Conservation (phyloP, 371 early-diverging fungal species). For the Rhizopus arrhizus region DNA sequence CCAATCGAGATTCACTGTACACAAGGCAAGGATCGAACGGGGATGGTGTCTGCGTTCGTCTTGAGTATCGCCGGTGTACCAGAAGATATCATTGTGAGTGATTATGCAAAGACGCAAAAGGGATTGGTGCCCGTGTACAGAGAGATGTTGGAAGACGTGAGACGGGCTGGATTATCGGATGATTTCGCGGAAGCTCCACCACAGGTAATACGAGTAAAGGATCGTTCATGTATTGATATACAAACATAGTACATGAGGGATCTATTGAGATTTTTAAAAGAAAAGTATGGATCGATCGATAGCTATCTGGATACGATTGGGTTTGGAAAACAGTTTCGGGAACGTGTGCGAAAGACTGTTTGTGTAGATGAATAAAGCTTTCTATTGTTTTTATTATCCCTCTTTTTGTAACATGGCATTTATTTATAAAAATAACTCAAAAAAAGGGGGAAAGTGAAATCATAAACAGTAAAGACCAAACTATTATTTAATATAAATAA, state of each 20-base stretch:
- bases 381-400: background rate
- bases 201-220: conserved; percentile 29
- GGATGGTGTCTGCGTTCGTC: conserved; percentile 64
- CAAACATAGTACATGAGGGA: conserved; percentile 32
- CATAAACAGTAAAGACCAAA: too few species aligned
- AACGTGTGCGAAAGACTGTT: conserved; percentile 41
- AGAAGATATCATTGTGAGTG: conserved; percentile 60
- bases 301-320: conserved; percentile 40
- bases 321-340: conserved; percentile 31
- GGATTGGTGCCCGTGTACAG: conserved; percentile 50
- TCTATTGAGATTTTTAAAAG: conserved; percentile 29
- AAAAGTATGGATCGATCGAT: conserved; percentile 39
- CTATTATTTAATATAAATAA: too few species aligned
- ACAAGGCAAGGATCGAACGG: conserved; percentile 82
- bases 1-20: conserved; percentile 80
- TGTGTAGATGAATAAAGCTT: conserved; percentile 6
- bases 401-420: background rate
- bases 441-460: background rate
- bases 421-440: background rate
- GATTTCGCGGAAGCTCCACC: conserved; percentile 62
- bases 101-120: conserved; percentile 65
- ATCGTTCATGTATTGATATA: background rate
- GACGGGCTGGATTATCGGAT: conserved; percentile 53
- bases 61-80: conserved; percentile 62
- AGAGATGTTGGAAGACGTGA: conserved; percentile 54